Evolutionary conservation across 2,329 filamentous ascomycete species (phyloP), one percentile per base, ranked within the genome.

Genomic region (Aspergillus tanneri): DNA sequence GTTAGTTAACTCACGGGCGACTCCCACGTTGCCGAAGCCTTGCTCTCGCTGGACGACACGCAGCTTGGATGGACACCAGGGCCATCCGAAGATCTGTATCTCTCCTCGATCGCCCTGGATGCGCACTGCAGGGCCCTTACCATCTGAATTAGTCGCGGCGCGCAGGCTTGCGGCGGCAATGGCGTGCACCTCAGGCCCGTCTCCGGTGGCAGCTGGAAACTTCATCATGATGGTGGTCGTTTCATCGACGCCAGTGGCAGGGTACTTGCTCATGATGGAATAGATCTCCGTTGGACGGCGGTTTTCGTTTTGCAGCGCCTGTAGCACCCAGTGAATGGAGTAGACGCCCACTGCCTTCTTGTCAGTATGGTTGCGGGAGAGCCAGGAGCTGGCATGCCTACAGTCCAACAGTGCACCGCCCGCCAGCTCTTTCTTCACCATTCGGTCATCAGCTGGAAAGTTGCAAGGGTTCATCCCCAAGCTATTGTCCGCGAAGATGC

Each of bases 401-500:
- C 47, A 57, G 66, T 93, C 88, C 28, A 93, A 78, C 37, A 91
- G 72, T 0, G 85, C 86, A 28, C 88, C 88, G 14, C 88, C 88
- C 0, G 87, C 88, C 16, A 93, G 77, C 50, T 87, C 82, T 2
- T 77, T 75, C 68, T 90, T 90, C 53, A 91, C 77, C 77, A 92
- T 87, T 47, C 88, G 82, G 71, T 47, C 34, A 4, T 37, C 39
- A 3, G 35, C 23, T 24, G 10, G 36, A 46, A 2, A 52, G 35
- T 3, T 19, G n/a, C 44, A 23, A 4, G 52, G 12, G 19, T 49
- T 18, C 24, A 44, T 39, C 11, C 50, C 46, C 9, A 48, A 16
- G 8, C 48, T 50, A 49, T 76, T 70, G 58, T 81, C 79, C 10
- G 77, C 75, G 40, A 71, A 70, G 5, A 78, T 74, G 32, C 79